A percentile compares a stretch with the other conserved stretches of the same genome.
Evolutionary conservation across 2,329 filamentous ascomycete species (phyloP).

Genomic region (Colletotrichum endophyticum): DNA sequence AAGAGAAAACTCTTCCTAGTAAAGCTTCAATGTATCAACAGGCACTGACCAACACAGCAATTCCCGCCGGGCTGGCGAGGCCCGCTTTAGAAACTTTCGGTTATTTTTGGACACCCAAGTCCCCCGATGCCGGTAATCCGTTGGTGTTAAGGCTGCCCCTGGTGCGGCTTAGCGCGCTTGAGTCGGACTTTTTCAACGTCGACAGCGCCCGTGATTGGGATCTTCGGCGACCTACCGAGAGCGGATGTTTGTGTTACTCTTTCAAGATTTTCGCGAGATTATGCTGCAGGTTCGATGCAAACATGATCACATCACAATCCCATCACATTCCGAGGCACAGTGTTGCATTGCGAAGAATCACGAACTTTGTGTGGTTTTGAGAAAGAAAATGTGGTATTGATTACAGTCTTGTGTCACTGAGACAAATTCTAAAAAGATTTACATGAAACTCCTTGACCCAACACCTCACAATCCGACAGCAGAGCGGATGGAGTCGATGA

Average conservation of each 20-base stretch:
- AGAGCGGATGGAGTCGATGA: constrained; percentile 9
- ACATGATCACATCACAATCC: not conserved
- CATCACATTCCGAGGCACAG: not conserved
- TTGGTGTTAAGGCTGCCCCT: not conserved
- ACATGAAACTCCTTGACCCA: not conserved
- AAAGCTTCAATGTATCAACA: not conserved
- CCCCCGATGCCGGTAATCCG: not conserved
- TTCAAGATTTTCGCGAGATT: not conserved
- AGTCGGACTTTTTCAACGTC: not conserved
- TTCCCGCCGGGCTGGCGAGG: not conserved
- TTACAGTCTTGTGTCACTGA: not conserved
- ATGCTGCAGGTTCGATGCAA: not conserved
- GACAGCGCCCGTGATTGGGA: not conserved
- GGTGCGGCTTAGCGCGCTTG: not conserved
- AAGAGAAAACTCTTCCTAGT: not conserved
- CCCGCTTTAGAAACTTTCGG: not conserved
- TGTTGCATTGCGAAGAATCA: not conserved
- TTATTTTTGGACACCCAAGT: not conserved
- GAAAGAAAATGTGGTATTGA: not conserved
- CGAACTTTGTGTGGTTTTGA: fast-evolving
- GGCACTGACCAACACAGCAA: not conserved
- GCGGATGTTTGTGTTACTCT: not conserved
- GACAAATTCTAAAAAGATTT: not conserved
- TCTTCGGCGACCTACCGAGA: not conserved
- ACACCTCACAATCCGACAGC: constrained; percentile 3